These are phyloP conservation scores for sorghum (Sorghum bicolor) DNA, from an alignment of 176 grass and related monocot genomes.

Conservation along the genomic window Sorghum_bicolor_NCBIv3 NC_012874.2:58066501-58067000, in stretches of 20 bases:
- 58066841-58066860: background rate
- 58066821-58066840: background rate
- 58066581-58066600: conserved; percentile 16
- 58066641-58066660: conserved; percentile 61
- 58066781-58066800: conserved; percentile 47
- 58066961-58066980: conserved; percentile 78
- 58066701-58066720: conserved; percentile 43
- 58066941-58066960: conserved; percentile 83
- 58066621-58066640: background rate
- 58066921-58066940: conserved; percentile 90
- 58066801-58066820: background rate
- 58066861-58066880: background rate
- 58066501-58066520: conserved; percentile 94
- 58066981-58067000: conserved; percentile 92
- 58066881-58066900: conserved; percentile 65
- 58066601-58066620: conserved; percentile 5
- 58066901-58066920: conserved; percentile 70
- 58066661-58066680: conserved; percentile 84
- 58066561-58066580: conserved; percentile 44
- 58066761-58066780: conserved; percentile 55
- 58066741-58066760: conserved; percentile 34
- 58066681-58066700: conserved; percentile 62
- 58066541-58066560: conserved; percentile 57
- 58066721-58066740: conserved; percentile 64
- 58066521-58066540: conserved; percentile 93